Conservation (phyloP, 2,329 filamentous ascomycete species). For the Ophidiomyces ophidiicola region DNA sequence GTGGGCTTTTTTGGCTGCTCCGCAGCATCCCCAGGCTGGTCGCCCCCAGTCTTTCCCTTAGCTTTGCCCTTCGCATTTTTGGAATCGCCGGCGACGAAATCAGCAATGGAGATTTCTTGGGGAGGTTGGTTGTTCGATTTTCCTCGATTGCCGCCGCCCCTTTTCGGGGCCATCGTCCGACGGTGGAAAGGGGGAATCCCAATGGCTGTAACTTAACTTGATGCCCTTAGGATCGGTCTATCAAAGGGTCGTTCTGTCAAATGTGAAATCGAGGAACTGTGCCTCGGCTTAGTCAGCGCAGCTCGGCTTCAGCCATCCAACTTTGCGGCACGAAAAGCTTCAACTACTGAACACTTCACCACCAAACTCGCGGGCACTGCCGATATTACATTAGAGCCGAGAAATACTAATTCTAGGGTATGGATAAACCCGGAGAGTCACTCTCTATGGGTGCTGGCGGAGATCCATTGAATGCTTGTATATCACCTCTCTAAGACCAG, state of each 20-base stretch:
- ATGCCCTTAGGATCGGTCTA: not conserved
- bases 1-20: slow-evolving; percentile 47
- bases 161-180: slow-evolving; percentile 30
- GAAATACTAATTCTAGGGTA: no score
- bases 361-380: no score
- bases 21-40: slow-evolving; percentile 26
- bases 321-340: not conserved
- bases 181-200: not conserved
- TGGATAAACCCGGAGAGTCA: no score
- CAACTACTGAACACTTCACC: no score
- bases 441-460: no score
- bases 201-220: not conserved
- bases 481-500: not conserved
- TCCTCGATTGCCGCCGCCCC: slow-evolving; percentile 29
- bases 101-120: slow-evolving; percentile 16
- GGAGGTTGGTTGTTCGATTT: slow-evolving; percentile 30
- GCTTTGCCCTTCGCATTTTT: slow-evolving; percentile 26
- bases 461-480: not conserved
- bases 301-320: no score
- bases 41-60: slow-evolving; percentile 13
- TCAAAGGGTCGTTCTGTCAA: not conserved
- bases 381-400: no score
- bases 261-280: not conserved
- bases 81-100: slow-evolving; percentile 16
- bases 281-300: not conserved